Conservation (phyloP, 2,329 filamentous ascomycete genomes). For the Hymenoscyphus salicellus region DNA sequence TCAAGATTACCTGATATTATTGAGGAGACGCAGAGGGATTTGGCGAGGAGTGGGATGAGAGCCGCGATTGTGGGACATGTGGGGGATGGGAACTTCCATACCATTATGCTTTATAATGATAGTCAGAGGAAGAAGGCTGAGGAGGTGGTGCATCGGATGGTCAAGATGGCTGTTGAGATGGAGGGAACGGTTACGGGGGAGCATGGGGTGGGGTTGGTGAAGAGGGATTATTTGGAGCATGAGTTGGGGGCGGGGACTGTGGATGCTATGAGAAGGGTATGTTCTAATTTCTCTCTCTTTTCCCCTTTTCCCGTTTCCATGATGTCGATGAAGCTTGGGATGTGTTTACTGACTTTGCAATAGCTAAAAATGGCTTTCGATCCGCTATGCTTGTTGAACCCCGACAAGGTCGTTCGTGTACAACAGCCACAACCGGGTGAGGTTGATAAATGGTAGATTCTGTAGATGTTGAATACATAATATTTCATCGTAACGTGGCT, state of each 20-base stretch:
- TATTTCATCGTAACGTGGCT: neutral
- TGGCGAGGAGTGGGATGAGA: constrained; percentile 54
- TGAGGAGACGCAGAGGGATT: constrained; percentile 68
- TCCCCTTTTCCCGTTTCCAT: constrained; percentile 6
- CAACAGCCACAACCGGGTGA: constrained; percentile 51
- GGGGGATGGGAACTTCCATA: constrained; percentile 76
- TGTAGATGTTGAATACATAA: constrained; percentile 2
- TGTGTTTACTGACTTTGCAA: neutral
- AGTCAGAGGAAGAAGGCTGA: constrained; percentile 65
- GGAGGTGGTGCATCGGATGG: constrained; percentile 75
- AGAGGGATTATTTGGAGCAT: constrained; percentile 77
- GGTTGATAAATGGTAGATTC: constrained; percentile 44
- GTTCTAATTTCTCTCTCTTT: constrained; percentile 19
- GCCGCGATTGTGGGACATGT: constrained; percentile 69
- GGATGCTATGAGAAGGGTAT: constrained; percentile 76
- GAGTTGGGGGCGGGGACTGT: constrained; percentile 73
- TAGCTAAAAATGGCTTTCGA: constrained; percentile 79
- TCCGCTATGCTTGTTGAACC: constrained; percentile 64
- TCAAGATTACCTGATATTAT: constrained; percentile 71
- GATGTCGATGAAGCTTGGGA: neutral
- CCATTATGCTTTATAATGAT: constrained; percentile 63
- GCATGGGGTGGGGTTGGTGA: constrained; percentile 79
- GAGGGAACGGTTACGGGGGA: constrained; percentile 85
- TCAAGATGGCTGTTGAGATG: constrained; percentile 78
- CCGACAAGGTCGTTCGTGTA: constrained; percentile 65